Evolutionary conservation across 75 land plant genomes (phyloP), one percentile per base, ranked within the genome.

Genomic region (Pinus albicaulis): DNA sequence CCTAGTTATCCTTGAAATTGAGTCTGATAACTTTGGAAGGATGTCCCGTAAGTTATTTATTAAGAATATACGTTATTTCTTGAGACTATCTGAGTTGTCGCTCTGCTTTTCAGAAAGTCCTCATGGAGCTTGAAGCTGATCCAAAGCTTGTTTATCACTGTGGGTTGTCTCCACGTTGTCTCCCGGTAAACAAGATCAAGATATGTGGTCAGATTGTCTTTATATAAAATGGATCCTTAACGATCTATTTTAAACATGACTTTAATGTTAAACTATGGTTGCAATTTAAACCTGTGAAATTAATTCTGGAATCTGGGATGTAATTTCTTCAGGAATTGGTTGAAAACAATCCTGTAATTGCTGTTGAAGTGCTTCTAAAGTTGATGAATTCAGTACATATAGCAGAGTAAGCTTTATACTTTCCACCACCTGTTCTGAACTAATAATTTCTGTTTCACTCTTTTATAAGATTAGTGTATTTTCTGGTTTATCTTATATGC

Each of bases 71-170:
- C 23, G 20, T 34, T 70, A 76, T n/a, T 19, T 64, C 25, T 17
- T 20, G n/a, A 41, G 52, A 11, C 63, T 76, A n/a, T 23, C 53
- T 16, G n/a, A 36, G 31, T 15, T 15, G 26, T 24, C 20, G 5
- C 44, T 3, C 17, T 76, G 56, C 77, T 78, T 76, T 62, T 57
- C 91, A 96, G 99, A 85, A 87, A 90, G 87, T 96, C 1, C 73
- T 89, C 57, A 26, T 82, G 78, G 99, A 94, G 87, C 86, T 96
- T 61, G 89, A 83, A 34, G 93, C 93, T 71, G 98, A 96, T 44
- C 93, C 93, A 59, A 96, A 96, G 82, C 91, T 96, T 72, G 99
- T 94, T 26, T 96, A 96, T 81, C 98, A 94, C 72, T 96, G 99
- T 88, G 99, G 99, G 44, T 76, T 96, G 64, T 92, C 95, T 24